Evolutionary conservation across 2,329 filamentous ascomycete species (phyloP).

Genomic region (Alternaria infectoria): DNA sequence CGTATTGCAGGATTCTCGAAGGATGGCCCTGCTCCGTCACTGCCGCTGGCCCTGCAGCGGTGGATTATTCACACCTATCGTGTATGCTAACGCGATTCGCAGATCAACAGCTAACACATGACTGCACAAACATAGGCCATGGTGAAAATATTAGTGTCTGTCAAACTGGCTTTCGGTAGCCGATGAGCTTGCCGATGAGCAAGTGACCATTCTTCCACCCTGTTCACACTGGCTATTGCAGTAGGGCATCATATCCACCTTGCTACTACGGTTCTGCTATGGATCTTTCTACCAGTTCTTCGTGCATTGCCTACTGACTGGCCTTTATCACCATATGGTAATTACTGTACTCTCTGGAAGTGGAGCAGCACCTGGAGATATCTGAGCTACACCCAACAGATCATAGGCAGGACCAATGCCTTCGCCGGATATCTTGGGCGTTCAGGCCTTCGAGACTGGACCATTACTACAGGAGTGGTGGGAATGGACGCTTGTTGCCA

Average conservation of each 20-base stretch:
- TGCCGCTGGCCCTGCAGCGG: constrained; percentile 14
- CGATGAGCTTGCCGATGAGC: constrained; percentile 31
- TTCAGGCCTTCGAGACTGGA: constrained; percentile 37
- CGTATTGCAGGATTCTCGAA: constrained; percentile 34
- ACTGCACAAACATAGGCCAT: constrained; percentile 24
- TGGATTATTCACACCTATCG: constrained; percentile 16
- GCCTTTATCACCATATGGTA: background rate
- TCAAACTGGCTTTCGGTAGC: constrained; percentile 17
- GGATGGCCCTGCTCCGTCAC: constrained; percentile 22
- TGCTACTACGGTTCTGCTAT: background rate
- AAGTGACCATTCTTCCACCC: constrained; percentile 15
- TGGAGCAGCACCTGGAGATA: background rate
- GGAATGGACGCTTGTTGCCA: constrained; percentile 41
- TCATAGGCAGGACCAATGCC: constrained; percentile 4
- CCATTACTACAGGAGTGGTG: constrained; percentile 38
- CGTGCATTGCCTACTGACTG: background rate
- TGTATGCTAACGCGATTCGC: constrained; percentile 30
- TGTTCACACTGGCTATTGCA: background rate
- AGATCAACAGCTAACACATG: constrained; percentile 35
- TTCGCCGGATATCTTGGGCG: constrained; percentile 32
- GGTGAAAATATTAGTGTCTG: constrained; percentile 22
- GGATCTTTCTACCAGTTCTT: background rate
- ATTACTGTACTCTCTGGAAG: background rate
- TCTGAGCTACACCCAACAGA: background rate
- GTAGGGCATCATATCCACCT: background rate